A percentile compares a stretch with the other conserved stretches of the same genome.
Evolutionary conservation across 768 basidiomycete genomes (phyloP).

Genomic region (Candolleomyces eurysporus): DNA sequence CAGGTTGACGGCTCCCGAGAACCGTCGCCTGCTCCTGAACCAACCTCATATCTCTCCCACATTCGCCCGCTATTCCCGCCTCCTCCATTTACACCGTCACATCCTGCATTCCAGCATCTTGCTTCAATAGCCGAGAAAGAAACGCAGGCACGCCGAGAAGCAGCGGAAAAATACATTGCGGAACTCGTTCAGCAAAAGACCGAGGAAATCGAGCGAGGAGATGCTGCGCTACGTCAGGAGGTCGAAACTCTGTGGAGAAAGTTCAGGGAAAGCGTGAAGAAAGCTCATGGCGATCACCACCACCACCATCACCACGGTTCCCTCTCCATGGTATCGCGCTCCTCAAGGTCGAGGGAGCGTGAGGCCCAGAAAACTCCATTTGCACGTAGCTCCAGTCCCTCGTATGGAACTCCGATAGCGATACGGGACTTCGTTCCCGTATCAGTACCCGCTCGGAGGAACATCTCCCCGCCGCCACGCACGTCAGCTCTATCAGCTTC

Average conservation of each 20-base stretch:
- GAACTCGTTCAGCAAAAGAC: constrained; percentile 52
- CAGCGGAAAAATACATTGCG: constrained; percentile 58
- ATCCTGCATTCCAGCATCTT: constrained; percentile 68
- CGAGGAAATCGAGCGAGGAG: constrained; percentile 53
- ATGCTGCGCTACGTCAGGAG: constrained; percentile 51
- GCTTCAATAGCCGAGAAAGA: constrained; percentile 52
- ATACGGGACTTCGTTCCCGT: constrained; percentile 60
- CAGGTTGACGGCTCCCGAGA: constrained; percentile 20
- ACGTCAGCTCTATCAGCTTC: constrained; percentile 72
- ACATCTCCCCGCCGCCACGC: constrained; percentile 38
- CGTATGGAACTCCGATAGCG: constrained; percentile 31
- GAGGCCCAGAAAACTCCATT: constrained; percentile 8
- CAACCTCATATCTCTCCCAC: constrained; percentile 44
- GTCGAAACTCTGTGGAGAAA: constrained; percentile 64
- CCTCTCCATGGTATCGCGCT: not conserved
- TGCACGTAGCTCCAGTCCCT: constrained; percentile 14
- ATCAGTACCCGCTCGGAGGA: constrained; percentile 35
- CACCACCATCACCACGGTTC: constrained; percentile 26
- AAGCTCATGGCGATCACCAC: constrained; percentile 29
- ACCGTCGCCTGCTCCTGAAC: constrained; percentile 24
- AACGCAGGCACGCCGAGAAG: constrained; percentile 52
- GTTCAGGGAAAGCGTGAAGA: constrained; percentile 48
- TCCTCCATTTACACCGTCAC: constrained; percentile 73
- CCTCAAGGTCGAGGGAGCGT: constrained; percentile 9
- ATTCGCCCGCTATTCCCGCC: constrained; percentile 67